Evolutionary conservation across 805 yeast genomes (phyloP).

Genomic region (Nakazawaea populi): DNA sequence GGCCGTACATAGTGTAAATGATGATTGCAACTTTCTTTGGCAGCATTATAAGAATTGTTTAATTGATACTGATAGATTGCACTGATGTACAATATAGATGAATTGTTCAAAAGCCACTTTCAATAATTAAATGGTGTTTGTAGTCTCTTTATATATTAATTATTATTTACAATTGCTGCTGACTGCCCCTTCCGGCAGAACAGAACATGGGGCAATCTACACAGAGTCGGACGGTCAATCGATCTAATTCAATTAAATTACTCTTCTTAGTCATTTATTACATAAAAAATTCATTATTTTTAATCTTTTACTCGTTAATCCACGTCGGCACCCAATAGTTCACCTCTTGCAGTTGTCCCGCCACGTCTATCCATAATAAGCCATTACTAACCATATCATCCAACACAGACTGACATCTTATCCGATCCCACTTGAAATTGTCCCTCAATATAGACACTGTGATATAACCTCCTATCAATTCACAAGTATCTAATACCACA

Average conservation of each 20-base stretch:
- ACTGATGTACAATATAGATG: too few species aligned
- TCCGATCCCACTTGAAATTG: conserved; percentile 68
- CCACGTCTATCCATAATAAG: conserved; percentile 73
- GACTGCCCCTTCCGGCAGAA: too few species aligned
- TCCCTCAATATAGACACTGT: conserved; percentile 58
- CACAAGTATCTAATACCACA: conserved; percentile 67
- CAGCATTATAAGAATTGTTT: not conserved
- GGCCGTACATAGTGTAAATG: conserved; percentile 76
- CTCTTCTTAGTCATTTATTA: too few species aligned
- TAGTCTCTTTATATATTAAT: too few species aligned
- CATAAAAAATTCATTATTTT: not conserved
- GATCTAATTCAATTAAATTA: too few species aligned
- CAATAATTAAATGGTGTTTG: too few species aligned
- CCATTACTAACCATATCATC: conserved; percentile 82
- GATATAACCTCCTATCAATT: conserved; percentile 64
- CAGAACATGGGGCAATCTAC: too few species aligned
- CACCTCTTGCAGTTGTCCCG: conserved; percentile 26
- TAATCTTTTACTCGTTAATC: conserved; percentile 31
- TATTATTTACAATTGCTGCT: too few species aligned
- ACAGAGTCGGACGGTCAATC: too few species aligned
- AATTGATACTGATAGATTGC: too few species aligned
- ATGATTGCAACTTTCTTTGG: conserved; percentile 29
- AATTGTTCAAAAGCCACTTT: too few species aligned
- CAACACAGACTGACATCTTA: conserved; percentile 56
- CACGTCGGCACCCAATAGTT: conserved; percentile 74